Evolutionary conservation across 176 grass and related monocot species (phyloP).

Genomic region (barley (Hordeum vulgare)): MorexV3_pseudomolecules_assembly NC_058520.1:22680998-22681497

Average conservation of each 20-base stretch:
- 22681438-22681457: slow-evolving; percentile 9
- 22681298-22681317: slow-evolving; percentile 1
- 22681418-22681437: neutral
- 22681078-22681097: neutral
- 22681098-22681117: neutral
- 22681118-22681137: neutral
- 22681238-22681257: slow-evolving; percentile 25
- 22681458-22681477: slow-evolving; percentile 23
- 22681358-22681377: neutral
- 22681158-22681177: neutral
- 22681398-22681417: neutral
- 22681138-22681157: no score
- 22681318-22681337: neutral
- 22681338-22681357: neutral
- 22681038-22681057: neutral
- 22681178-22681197: neutral
- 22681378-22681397: neutral
- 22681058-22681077: slow-evolving; percentile 19
- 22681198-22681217: slow-evolving; percentile 19
- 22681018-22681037: neutral
- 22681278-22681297: slow-evolving; percentile 1
- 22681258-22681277: neutral
- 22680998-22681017: neutral
- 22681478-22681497: neutral
- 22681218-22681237: neutral